Percentiles rank a stretch among this genome's conserved stretches.
Evolutionary conservation across 116 monocot genomes (phyloP).

Genomic region (Iris pallida): DNA sequence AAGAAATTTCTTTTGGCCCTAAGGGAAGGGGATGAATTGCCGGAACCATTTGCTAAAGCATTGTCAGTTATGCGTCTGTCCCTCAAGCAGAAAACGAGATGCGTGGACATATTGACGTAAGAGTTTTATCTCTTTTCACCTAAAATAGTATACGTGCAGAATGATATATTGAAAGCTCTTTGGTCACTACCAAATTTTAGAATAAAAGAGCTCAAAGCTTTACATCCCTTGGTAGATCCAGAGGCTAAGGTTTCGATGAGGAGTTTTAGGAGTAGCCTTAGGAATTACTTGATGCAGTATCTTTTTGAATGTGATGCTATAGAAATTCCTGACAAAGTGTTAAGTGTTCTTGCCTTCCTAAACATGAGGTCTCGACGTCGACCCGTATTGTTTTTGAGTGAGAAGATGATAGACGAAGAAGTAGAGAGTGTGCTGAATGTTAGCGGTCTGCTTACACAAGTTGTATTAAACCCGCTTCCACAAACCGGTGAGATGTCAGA

Average conservation of each 20-base stretch:
- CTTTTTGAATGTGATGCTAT: conserved; percentile 58
- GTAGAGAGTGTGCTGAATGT: conserved; percentile 46
- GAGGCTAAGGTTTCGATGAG: conserved; percentile 17
- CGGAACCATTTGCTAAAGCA: conserved; percentile 58
- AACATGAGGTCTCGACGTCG: conserved; percentile 25
- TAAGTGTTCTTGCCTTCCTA: conserved; percentile 31
- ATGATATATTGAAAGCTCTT: conserved; percentile 59
- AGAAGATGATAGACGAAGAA: conserved; percentile 41
- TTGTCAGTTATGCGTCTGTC: conserved; percentile 52
- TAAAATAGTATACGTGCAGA: conserved; percentile 39
- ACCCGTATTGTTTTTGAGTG: conserved; percentile 17
- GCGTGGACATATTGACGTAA: conserved; percentile 17
- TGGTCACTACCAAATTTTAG: conserved; percentile 54
- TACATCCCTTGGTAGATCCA: conserved; percentile 43
- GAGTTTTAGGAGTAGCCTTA: conserved; percentile 30
- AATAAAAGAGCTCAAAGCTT: conserved; percentile 25
- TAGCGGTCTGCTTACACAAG: conserved; percentile 51
- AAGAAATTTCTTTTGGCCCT: conserved; percentile 20
- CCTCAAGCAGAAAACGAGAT: conserved; percentile 27
- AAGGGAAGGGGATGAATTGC: conserved; percentile 33
- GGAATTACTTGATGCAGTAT: conserved; percentile 58
- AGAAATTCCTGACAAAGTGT: conserved; percentile 30
- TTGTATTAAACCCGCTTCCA: conserved; percentile 25
- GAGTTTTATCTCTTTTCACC: conserved; percentile 54
- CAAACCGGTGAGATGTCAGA: conserved; percentile 21